Conservation (phyloP, 805 yeast genomes). For the Monosporozyma siamensis region DNA sequence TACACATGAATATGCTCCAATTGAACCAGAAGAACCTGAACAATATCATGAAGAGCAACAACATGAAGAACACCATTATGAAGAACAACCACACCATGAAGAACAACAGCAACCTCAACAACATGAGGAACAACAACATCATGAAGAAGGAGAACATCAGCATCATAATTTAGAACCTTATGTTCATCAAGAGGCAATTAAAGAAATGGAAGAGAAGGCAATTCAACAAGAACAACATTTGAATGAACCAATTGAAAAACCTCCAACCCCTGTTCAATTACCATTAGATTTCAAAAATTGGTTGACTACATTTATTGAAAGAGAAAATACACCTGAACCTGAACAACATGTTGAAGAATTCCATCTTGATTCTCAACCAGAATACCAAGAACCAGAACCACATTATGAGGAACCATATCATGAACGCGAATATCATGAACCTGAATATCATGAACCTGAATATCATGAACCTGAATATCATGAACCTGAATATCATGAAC, state of each 20-base stretch:
- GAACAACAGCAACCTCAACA: not conserved
- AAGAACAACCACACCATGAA: not conserved
- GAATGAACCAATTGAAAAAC: not conserved
- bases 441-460: not conserved
- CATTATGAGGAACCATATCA: not conserved
- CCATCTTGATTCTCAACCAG: not conserved
- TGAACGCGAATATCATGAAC: not conserved
- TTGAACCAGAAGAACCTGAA: not conserved
- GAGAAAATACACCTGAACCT: constrained; percentile 4
- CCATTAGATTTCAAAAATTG: constrained; percentile 14
- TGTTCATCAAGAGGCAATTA: not conserved
- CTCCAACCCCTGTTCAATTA: constrained; percentile 3
- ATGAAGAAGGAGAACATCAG: not conserved
- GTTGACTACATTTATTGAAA: constrained; percentile 12
- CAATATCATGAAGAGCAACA: not conserved
- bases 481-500: not conserved
- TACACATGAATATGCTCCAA: not conserved
- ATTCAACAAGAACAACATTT: constrained; percentile 1
- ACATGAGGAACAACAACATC: not conserved
- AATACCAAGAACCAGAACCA: not conserved
- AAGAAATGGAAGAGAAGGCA: not conserved
- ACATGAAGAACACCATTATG: not conserved
- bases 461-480: not conserved
- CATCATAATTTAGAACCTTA: not conserved
- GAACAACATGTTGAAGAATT: not conserved